These are phyloP conservation scores for Staphylotrichum longicolle DNA, from an alignment of 495 filamentous ascomycete species.

Conservation along the genomic window DNA sequence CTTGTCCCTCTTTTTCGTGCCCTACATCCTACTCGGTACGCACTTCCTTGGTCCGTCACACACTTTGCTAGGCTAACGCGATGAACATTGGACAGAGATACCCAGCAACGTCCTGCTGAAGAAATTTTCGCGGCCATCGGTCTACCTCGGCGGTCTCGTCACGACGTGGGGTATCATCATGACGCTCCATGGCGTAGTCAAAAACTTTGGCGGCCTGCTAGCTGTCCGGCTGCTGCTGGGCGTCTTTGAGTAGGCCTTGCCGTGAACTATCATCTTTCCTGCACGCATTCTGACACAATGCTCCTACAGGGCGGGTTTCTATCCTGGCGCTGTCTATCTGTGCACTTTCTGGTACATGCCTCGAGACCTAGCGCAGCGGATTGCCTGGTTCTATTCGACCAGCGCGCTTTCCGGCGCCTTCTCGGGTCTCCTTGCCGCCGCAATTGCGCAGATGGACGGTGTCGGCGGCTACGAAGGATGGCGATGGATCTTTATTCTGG, in stretches of 20 bases:
- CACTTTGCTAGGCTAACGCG: neutral
- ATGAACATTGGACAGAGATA: neutral
- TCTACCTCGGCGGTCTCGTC: neutral
- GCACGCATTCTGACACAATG: neutral
- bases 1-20: neutral
- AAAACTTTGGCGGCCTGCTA: neutral
- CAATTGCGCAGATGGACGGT: constrained; percentile 62
- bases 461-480: constrained; percentile 61
- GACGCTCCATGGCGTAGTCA: neutral
- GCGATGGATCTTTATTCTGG: constrained; percentile 70
- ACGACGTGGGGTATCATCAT: neutral
- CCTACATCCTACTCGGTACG: constrained; percentile 4
- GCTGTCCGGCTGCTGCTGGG: constrained; percentile 1
- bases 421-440: constrained; percentile 66
- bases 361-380: neutral
- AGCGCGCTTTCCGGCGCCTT: constrained; percentile 62
- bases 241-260: neutral
- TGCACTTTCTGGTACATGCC: constrained; percentile 6
- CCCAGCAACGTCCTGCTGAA: constrained; percentile 1
- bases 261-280: neutral
- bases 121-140: neutral
- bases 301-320: neutral
- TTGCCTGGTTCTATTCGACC: constrained; percentile 3
- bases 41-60: neutral
- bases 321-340: neutral